These are phyloP conservation scores for Venturia asperata DNA, from an alignment of 2,329 filamentous ascomycete genomes.

Conservation along the genomic window DNA sequence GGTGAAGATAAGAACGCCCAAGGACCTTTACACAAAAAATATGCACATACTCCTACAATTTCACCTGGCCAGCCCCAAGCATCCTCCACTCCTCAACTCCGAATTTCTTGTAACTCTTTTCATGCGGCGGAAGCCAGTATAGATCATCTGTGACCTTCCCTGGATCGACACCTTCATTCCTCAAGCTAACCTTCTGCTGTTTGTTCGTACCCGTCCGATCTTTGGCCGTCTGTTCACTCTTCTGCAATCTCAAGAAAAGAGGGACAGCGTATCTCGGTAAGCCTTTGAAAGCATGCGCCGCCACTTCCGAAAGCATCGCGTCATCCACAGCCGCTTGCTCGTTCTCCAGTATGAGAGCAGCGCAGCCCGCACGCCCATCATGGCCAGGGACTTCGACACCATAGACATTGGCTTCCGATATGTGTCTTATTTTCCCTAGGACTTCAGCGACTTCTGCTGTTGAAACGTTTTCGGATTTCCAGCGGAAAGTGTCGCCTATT, in stretches of 20 bases:
- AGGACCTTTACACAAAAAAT: too few relatives aligned
- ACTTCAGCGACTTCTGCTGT: slow-evolving; percentile 66
- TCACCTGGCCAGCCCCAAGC: slow-evolving; percentile 61
- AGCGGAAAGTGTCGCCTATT: slow-evolving; percentile 70
- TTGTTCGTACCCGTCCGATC: slow-evolving; percentile 74
- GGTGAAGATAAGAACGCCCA: too few relatives aligned
- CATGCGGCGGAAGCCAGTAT: slow-evolving; percentile 59
- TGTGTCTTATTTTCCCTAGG: slow-evolving; percentile 42
- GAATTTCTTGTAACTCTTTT: slow-evolving; percentile 59
- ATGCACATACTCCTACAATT: slow-evolving; percentile 44
- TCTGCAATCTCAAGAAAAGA: slow-evolving; percentile 64
- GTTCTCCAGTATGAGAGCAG: slow-evolving; percentile 52
- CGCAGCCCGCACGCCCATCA: slow-evolving; percentile 78
- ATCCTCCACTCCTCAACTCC: slow-evolving; percentile 58
- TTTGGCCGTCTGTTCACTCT: slow-evolving; percentile 49
- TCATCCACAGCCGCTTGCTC: slow-evolving; percentile 33
- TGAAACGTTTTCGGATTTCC: slow-evolving; percentile 54
- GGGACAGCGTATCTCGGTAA: slow-evolving; percentile 72
- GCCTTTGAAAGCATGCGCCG: slow-evolving; percentile 47
- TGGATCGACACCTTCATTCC: slow-evolving; percentile 68
- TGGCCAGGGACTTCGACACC: slow-evolving; percentile 72
- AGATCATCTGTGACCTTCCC: slow-evolving; percentile 39
- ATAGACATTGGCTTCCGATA: slow-evolving; percentile 74
- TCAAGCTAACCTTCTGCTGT: slow-evolving; percentile 70
- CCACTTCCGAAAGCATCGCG: slow-evolving; percentile 50